Percentiles rank a stretch among this genome's conserved stretches.
Conservation (phyloP, 202 grass and related monocot species). For the Musa balbisiana region DNA sequence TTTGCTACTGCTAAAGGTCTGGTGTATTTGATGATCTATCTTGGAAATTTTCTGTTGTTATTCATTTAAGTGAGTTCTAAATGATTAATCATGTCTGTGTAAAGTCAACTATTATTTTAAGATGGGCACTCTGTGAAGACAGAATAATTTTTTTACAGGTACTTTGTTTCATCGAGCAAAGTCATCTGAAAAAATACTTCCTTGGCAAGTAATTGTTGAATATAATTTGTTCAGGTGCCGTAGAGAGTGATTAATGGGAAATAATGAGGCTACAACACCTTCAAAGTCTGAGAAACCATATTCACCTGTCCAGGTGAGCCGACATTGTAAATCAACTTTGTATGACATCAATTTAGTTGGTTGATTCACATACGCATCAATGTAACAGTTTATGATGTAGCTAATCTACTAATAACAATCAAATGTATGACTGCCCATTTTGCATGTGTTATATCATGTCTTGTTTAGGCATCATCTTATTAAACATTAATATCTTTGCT, state of each 20-base stretch:
- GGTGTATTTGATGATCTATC: too few relatives aligned
- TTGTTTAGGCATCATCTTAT: too few relatives aligned
- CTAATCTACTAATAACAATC: too few relatives aligned
- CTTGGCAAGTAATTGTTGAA: not conserved
- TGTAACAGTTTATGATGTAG: not conserved
- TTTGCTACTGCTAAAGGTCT: too few relatives aligned
- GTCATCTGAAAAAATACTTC: not conserved
- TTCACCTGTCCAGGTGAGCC: conserved; percentile 51
- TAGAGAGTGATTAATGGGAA: conserved; percentile 37
- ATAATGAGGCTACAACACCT: conserved; percentile 43
- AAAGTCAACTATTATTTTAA: too few relatives aligned
- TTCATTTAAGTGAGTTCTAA: too few relatives aligned
- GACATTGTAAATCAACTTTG: conserved; percentile 13
- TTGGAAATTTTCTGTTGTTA: too few relatives aligned
- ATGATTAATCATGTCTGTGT: too few relatives aligned
- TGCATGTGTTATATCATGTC: too few relatives aligned
- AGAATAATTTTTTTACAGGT: not conserved
- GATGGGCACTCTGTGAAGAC: too few relatives aligned
- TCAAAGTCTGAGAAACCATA: conserved; percentile 47
- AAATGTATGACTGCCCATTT: too few relatives aligned
- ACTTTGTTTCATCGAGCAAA: conserved; percentile 1
- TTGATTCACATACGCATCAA: conserved; percentile 10
- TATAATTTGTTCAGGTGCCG: not conserved
- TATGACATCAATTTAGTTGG: not conserved
- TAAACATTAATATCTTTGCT: too few relatives aligned